phyloP scores from a whole-genome alignment of 192 early-diverging fungal species.

The Backusella circina region DNA sequence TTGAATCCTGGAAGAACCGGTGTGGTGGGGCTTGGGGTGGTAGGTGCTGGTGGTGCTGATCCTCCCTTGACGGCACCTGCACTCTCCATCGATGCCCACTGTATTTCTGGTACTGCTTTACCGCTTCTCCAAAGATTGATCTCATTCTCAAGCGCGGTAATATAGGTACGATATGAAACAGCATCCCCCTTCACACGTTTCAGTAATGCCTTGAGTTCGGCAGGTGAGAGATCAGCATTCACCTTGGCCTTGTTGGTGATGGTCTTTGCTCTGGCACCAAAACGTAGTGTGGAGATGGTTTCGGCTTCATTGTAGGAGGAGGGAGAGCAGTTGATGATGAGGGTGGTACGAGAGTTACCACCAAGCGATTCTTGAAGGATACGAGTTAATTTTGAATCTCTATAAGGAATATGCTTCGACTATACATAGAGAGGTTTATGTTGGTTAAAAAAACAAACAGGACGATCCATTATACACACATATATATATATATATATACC shows the following conservation, averaged over 20 bases:
- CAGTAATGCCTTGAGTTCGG: slow-evolving; percentile 92
- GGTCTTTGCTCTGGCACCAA: slow-evolving; percentile 97
- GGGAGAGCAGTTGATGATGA: slow-evolving; percentile 98
- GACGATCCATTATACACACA: too few species aligned
- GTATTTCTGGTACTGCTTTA: slow-evolving; percentile 52
- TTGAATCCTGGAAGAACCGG: slow-evolving; percentile 38
- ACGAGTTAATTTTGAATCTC: slow-evolving; percentile 97
- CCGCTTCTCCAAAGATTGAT: slow-evolving; percentile 85
- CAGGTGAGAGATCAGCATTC: slow-evolving; percentile 92
- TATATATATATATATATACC: too few species aligned
- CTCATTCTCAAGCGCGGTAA: slow-evolving; percentile 81
- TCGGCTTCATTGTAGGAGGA: slow-evolving; percentile 95
- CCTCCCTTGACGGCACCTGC: not conserved
- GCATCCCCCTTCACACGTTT: slow-evolving; percentile 85
- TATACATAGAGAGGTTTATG: slow-evolving; percentile 19
- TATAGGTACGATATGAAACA: slow-evolving; percentile 77
- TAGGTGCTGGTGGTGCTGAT: not conserved
- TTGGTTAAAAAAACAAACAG: too few species aligned
- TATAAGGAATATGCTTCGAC: slow-evolving; percentile 96
- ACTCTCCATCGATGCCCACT: slow-evolving; percentile 47
- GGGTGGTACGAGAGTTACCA: slow-evolving; percentile 97
- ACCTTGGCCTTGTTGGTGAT: slow-evolving; percentile 99
- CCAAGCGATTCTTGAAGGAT: slow-evolving; percentile 98
- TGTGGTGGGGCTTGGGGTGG: not conserved
- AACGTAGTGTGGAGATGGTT: slow-evolving; percentile 89